Evolutionary conservation across 163 green algal genomes (phyloP), one percentile per base, ranked within the genome.

Genomic region (Smithsoniella earleae): DNA sequence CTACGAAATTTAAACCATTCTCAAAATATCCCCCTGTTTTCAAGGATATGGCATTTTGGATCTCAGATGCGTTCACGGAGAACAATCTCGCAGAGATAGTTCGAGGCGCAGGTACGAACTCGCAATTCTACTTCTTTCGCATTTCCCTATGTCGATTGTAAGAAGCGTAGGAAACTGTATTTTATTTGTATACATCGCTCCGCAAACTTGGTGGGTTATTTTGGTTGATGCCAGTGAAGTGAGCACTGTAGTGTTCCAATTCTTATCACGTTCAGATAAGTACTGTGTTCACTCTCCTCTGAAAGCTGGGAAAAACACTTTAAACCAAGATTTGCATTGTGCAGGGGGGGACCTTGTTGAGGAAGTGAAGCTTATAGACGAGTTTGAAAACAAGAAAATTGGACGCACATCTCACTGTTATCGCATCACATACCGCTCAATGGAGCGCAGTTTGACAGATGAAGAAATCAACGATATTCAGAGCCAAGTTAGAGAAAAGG

Each of bases 11-110:
- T 86, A 97, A 97, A 84, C 76, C 88, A 13, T 99, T 90, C 82
- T 93, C 82, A 75, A 98, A 98, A 85, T 98, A 85, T 80, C 94
- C 94, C 1, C 85, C 93, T 5, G 96, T 91, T 84, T 97, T 88
- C 83, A 97, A 98, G 85, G 95, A 99, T 79, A 91, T 99, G 31
- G 89, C 89, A 28, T 99, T 99, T 81, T 99, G 95, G 95, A 81
- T 96, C 4, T 85, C 74, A 10, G 81, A 77, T 33, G 81, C 90
- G 62, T 98, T 98, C 82, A 95, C 86, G 2, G 94, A 99, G 82
- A 99, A 99, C 86, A 98, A 98, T 81, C 84, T 98, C 34, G 98
- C 92, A 80, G 94, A 99, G 83, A 72, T 91, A 20, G 85, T 92
- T 55, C 77, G 88, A 10, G 79, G 73, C 28, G 54, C 58, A 69